Percentiles rank a stretch among this genome's conserved stretches.
Conservation (phyloP, 768 basidiomycete species). For the Amanita molliuscula region DNA sequence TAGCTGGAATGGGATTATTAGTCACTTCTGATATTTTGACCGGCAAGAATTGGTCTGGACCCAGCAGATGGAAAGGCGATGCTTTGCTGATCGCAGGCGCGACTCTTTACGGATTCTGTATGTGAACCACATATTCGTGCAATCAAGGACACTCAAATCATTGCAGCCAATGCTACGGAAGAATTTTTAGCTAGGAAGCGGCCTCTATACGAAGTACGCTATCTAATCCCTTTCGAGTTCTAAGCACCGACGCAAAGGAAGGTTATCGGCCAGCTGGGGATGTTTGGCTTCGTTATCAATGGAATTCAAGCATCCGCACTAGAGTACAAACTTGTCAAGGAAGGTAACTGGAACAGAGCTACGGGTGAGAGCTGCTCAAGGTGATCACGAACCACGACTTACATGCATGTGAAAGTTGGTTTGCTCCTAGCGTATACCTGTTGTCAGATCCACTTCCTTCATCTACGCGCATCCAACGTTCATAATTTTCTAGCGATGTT, state of each 20-base stretch:
- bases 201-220: slow-evolving; percentile 63
- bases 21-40: slow-evolving; percentile 73
- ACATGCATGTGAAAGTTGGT: slow-evolving; percentile 22
- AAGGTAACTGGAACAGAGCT: slow-evolving; percentile 61
- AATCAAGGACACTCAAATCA: background rate
- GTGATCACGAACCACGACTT: no score
- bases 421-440: slow-evolving; percentile 29
- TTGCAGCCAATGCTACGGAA: slow-evolving; percentile 74
- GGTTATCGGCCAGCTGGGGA: slow-evolving; percentile 79
- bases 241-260: slow-evolving; percentile 11
- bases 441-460: slow-evolving; percentile 16
- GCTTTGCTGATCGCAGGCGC: slow-evolving; percentile 83
- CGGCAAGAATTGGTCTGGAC: slow-evolving; percentile 60
- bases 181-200: slow-evolving; percentile 75
- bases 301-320: slow-evolving; percentile 68
- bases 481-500: slow-evolving; percentile 53
- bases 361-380: slow-evolving; percentile 37
- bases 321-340: slow-evolving; percentile 58
- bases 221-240: background rate
- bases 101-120: slow-evolving; percentile 80
- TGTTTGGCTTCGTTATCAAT: slow-evolving; percentile 77
- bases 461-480: slow-evolving; percentile 1
- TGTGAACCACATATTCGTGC: slow-evolving; percentile 15
- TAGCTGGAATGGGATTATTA: slow-evolving; percentile 69
- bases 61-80: slow-evolving; percentile 66